Evolutionary conservation across 1,139 yeast genomes (phyloP).

Genomic region (Meyerozyma athensensis): DNA sequence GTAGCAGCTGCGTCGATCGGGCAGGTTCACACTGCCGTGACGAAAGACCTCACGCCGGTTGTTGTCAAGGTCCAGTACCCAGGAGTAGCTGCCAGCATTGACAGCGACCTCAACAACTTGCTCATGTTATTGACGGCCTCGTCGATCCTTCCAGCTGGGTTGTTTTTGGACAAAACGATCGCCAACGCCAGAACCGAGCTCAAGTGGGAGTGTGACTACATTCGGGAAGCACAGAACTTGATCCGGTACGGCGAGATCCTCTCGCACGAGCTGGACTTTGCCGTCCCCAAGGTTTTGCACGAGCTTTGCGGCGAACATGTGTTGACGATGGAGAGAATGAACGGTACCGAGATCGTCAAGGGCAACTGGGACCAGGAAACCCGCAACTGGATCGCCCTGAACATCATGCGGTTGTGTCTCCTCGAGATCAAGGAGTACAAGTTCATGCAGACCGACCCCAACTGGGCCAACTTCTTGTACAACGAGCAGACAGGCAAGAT

Average conservation of each 20-base stretch:
- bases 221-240: slow-evolving; percentile 81
- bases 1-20: slow-evolving; percentile 98
- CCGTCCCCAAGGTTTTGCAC: slow-evolving; percentile 77
- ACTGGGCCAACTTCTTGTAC: slow-evolving; percentile 96
- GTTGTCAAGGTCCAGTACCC: slow-evolving; percentile 98
- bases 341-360: slow-evolving; percentile 78
- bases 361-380: slow-evolving; percentile 72
- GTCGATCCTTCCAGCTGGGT: slow-evolving; percentile 81
- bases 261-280: slow-evolving; percentile 64
- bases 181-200: slow-evolving; percentile 91
- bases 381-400: slow-evolving; percentile 75
- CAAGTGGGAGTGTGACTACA: slow-evolving; percentile 96
- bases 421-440: slow-evolving; percentile 77
- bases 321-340: slow-evolving; percentile 84
- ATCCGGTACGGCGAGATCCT: slow-evolving; percentile 61
- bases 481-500: slow-evolving; percentile 61
- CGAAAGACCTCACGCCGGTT: slow-evolving; percentile 59
- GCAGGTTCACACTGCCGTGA: slow-evolving; percentile 84
- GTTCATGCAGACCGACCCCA: slow-evolving; percentile 98
- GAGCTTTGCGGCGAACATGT: slow-evolving; percentile 78
- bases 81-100: slow-evolving; percentile 92
- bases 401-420: slow-evolving; percentile 82
- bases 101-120: slow-evolving; percentile 85
- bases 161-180: slow-evolving; percentile 85
- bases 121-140: slow-evolving; percentile 82